These are phyloP conservation scores for Scheffersomyces amazonensis DNA, from an alignment of 805 yeast genomes.

Conservation along the genomic window DNA sequence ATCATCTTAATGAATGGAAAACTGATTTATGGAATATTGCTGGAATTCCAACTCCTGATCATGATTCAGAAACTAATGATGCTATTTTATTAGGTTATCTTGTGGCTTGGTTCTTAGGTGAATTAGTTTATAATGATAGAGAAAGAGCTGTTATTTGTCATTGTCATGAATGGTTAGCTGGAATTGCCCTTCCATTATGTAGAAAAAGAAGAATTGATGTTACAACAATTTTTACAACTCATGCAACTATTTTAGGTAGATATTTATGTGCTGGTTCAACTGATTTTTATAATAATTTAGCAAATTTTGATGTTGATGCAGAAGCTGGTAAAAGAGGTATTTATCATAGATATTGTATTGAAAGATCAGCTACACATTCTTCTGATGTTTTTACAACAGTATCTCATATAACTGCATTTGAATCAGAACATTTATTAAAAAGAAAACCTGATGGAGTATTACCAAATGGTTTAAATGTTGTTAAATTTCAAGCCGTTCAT, in stretches of 20 bases:
- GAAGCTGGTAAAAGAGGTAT: conserved; percentile 98
- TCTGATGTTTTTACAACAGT: conserved; percentile 98
- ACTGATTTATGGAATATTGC: conserved; percentile 86
- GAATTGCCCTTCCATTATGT: conserved; percentile 90
- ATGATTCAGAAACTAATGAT: conserved; percentile 85
- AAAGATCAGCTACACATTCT: conserved; percentile 92
- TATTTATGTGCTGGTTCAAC: conserved; percentile 95
- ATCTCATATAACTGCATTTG: conserved; percentile 95
- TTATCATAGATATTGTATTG: conserved; percentile 95
- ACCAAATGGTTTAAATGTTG: conserved; percentile 94
- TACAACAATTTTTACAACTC: conserved; percentile 95
- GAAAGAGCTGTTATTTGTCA: conserved; percentile 90
- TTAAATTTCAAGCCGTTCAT: conserved; percentile 95
- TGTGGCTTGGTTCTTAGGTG: conserved; percentile 97
- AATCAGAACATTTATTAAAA: conserved; percentile 86
- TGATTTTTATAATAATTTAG: conserved; percentile 90
- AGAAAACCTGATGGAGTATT: conserved; percentile 97
- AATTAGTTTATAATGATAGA: conserved; percentile 77
- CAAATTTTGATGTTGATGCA: conserved; percentile 88
- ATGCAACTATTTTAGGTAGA: conserved; percentile 93
- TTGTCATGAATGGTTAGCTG: conserved; percentile 98
- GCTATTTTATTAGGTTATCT: conserved; percentile 90
- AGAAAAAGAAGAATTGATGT: conserved; percentile 89
- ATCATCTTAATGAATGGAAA: conserved; percentile 86
- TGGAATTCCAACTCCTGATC: conserved; percentile 91